These are phyloP conservation scores for Alnus glutinosa DNA, from an alignment of 306 rosid genomes.

Conservation along the genomic window DNA sequence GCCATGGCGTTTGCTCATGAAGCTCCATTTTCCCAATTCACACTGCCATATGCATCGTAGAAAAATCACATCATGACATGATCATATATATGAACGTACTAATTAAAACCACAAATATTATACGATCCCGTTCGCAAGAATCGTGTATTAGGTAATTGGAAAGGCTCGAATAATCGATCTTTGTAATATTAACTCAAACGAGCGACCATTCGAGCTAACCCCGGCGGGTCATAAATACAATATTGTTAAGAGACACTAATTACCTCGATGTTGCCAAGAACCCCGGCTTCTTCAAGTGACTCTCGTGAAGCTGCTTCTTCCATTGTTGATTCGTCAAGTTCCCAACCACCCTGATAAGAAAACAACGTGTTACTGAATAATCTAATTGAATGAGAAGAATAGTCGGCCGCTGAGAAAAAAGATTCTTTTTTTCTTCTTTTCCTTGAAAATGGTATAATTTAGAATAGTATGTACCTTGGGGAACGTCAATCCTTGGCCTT, in stretches of 20 bases:
- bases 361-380: neutral
- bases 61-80: too few relatives aligned
- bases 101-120: too few relatives aligned
- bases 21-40: slow-evolving; percentile 87
- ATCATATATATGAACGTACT: too few relatives aligned
- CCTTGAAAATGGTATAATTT: neutral
- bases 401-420: neutral
- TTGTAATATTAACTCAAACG: too few relatives aligned
- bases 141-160: too few relatives aligned
- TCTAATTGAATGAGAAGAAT: neutral
- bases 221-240: too few relatives aligned
- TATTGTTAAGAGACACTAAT: neutral
- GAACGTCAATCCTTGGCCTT: slow-evolving; percentile 73
- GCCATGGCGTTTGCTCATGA: slow-evolving; percentile 83
- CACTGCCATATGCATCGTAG: slow-evolving; percentile 40
- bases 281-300: slow-evolving; percentile 96
- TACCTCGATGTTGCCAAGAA: slow-evolving; percentile 81
- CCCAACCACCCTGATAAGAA: slow-evolving; percentile 86
- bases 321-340: slow-evolving; percentile 84
- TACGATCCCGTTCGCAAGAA: too few relatives aligned
- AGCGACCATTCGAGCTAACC: too few relatives aligned
- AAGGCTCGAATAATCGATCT: too few relatives aligned
- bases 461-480: slow-evolving; percentile 54
- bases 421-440: neutral
- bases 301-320: slow-evolving; percentile 94